Conservation (phyloP, 1,284 basidiomycete genomes). For the Ceratobasidium sp. region DNA sequence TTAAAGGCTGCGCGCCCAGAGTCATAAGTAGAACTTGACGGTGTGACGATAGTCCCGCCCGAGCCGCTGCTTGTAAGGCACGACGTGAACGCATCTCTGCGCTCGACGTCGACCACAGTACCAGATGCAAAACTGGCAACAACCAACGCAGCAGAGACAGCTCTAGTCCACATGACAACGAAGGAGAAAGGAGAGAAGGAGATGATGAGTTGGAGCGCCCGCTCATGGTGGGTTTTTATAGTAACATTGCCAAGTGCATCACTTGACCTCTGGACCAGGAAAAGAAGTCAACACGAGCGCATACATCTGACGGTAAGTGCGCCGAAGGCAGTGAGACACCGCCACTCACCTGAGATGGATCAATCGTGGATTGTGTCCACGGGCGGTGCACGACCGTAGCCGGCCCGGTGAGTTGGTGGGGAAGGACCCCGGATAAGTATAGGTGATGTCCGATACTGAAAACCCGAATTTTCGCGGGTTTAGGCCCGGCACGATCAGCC, state of each 20-base stretch:
- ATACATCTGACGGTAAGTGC: not conserved
- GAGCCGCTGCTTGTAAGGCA: conserved; percentile 31
- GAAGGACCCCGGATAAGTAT: too few relatives aligned
- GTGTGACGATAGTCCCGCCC: conserved; percentile 21
- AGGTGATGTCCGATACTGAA: too few relatives aligned
- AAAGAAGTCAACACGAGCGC: conserved; percentile 6
- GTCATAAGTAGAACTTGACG: conserved; percentile 25
- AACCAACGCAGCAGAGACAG: not conserved
- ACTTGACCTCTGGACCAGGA: not conserved
- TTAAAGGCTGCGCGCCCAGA: conserved; percentile 46
- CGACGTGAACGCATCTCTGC: conserved; percentile 21
- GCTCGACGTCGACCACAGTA: conserved; percentile 21
- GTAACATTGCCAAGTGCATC: not conserved
- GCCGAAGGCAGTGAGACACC: conserved; percentile 9
- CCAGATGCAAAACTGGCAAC: conserved; percentile 22
- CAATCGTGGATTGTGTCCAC: conserved; percentile 27
- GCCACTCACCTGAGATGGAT: not conserved
- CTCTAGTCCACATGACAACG: conserved; percentile 23
- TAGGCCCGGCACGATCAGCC: too few relatives aligned
- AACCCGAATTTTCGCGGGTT: too few relatives aligned
- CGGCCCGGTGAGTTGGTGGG: not conserved
- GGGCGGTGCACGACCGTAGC: not conserved
- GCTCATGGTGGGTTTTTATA: conserved; percentile 9
- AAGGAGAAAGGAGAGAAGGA: conserved; percentile 7
- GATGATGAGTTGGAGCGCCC: not conserved